Evolutionary conservation across 2,329 filamentous ascomycete genomes (phyloP).

Genomic region (Aspergillus sp.): DNA sequence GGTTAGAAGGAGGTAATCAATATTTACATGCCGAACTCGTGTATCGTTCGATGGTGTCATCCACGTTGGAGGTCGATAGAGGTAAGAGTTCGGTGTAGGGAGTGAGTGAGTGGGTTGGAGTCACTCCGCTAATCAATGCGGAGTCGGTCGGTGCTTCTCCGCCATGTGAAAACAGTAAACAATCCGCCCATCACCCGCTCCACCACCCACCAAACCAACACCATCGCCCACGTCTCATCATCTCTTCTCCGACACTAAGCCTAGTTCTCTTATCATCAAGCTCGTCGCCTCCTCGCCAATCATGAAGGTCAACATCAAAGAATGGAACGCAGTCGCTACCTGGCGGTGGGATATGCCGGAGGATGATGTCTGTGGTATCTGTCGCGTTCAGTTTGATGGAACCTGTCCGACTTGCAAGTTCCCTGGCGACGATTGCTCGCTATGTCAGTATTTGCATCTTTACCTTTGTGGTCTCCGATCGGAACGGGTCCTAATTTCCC

Average conservation of each 20-base stretch:
- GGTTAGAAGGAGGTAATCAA: constrained; percentile 3
- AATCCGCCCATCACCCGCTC: constrained; percentile 3
- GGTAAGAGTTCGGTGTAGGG: not conserved
- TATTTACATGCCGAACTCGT: constrained; percentile 27
- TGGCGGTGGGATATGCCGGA: constrained; percentile 98
- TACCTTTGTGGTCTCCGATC: not conserved
- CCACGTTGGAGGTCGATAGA: not conserved
- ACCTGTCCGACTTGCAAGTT: constrained; percentile 98
- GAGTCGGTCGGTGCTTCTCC: constrained; percentile 12
- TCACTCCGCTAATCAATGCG: constrained; percentile 8
- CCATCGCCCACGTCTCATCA: not conserved
- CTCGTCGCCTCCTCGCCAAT: not conserved
- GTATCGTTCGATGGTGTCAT: constrained; percentile 9
- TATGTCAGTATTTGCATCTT: constrained; percentile 59
- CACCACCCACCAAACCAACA: not conserved
- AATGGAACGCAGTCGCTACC: constrained; percentile 91
- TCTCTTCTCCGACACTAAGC: not conserved
- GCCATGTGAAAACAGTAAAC: constrained; percentile 10
- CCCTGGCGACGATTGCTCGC: constrained; percentile 89
- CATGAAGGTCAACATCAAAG: constrained; percentile 95
- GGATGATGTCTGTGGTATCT: constrained; percentile 97
- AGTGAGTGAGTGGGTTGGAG: not conserved
- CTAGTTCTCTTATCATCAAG: constrained; percentile 1
- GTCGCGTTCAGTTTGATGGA: constrained; percentile 94
- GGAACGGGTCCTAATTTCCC: not conserved